Conservation (phyloP, 1,284 basidiomycete genomes). For the Pseudozyma hubeiensis region DNA sequence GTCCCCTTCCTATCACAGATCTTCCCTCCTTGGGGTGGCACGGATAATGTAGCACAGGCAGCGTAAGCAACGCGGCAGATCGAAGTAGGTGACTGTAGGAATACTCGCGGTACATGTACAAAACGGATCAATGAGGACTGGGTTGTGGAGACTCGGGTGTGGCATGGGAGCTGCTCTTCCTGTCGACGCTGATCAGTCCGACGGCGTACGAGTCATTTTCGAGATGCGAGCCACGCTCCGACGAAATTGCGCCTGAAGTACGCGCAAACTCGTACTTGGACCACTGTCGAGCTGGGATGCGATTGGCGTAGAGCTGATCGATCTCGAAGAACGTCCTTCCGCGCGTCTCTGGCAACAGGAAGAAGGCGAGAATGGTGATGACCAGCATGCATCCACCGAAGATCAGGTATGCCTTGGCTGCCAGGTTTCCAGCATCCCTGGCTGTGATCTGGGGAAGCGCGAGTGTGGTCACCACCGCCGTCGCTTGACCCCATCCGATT, state of each 20-base stretch:
- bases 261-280: conserved; percentile 40
- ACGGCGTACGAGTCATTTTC: conserved; percentile 25
- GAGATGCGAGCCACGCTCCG: conserved; percentile 12
- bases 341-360: conserved; percentile 55
- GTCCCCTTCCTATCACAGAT: too few relatives aligned
- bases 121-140: background rate
- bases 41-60: too few relatives aligned
- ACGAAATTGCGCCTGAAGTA: background rate
- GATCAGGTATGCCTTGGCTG: conserved; percentile 61
- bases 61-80: too few relatives aligned
- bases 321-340: conserved; percentile 57
- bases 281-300: conserved; percentile 51
- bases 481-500: conserved; percentile 56
- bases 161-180: conserved; percentile 24
- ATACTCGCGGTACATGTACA: too few relatives aligned
- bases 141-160: conserved; percentile 11
- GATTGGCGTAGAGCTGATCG: conserved; percentile 55
- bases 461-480: conserved; percentile 58
- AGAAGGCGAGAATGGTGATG: conserved; percentile 48
- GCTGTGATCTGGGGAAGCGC: conserved; percentile 55
- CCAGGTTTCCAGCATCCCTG: conserved; percentile 49
- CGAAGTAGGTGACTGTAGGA: too few relatives aligned
- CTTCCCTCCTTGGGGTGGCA: too few relatives aligned
- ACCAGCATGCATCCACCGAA: conserved; percentile 57
- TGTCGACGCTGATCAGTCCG: conserved; percentile 37